These are phyloP conservation scores for Penicillium concentricum DNA, from an alignment of 2,329 filamentous ascomycete species.

Conservation along the genomic window DNA sequence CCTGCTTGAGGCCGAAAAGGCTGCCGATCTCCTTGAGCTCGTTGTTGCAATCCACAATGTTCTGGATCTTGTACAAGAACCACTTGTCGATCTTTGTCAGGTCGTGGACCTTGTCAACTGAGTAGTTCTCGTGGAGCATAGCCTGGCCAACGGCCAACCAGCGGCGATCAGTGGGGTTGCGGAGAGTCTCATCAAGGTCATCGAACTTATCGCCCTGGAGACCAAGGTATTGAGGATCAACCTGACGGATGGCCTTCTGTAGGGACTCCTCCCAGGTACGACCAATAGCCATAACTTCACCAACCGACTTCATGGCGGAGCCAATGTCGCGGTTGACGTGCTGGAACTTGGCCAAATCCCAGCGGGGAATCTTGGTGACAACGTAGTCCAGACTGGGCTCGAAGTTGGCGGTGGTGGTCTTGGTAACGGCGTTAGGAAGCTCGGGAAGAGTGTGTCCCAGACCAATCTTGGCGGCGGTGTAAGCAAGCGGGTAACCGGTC, in stretches of 20 bases:
- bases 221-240: conserved; percentile 86
- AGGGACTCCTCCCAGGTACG: conserved; percentile 98
- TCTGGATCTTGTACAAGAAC: conserved; percentile 98
- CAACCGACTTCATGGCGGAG: conserved; percentile 97
- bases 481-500: conserved; percentile 94
- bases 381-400: conserved; percentile 97
- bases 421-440: conserved; percentile 95
- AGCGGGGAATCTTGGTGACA: conserved; percentile 96
- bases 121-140: conserved; percentile 95
- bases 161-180: conserved; percentile 91
- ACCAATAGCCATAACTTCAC: conserved; percentile 98
- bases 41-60: conserved; percentile 86
- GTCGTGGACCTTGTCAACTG: conserved; percentile 86
- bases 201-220: conserved; percentile 97
- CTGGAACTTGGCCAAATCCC: conserved; percentile 98
- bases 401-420: conserved; percentile 98
- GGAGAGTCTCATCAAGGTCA: conserved; percentile 82
- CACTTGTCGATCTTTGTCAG: conserved; percentile 99
- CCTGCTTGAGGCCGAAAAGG: conserved; percentile 81
- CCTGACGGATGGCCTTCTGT: conserved; percentile 97
- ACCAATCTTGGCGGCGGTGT: conserved; percentile 97
- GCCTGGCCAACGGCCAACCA: conserved; percentile 98
- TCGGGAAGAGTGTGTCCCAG: conserved; percentile 93
- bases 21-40: conserved; percentile 82
- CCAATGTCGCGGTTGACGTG: conserved; percentile 97